A percentile compares a stretch with the other conserved stretches of the same genome.
Conservation (phyloP, 441 rosid genomes). For the Heliophila coronopifolia region DNA sequence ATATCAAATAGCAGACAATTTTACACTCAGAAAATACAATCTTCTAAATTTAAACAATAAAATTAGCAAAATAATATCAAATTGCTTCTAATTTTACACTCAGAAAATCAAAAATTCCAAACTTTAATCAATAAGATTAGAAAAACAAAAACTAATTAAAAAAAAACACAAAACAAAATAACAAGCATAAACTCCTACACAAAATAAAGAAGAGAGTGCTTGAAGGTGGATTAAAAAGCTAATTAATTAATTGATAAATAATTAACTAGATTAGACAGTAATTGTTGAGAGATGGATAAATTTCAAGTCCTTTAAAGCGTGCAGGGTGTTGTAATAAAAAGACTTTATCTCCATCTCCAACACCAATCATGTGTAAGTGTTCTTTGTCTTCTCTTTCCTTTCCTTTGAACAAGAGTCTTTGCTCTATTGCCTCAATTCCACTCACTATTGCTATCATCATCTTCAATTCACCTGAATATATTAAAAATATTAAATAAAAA, state of each 20-base stretch:
- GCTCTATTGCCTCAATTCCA: constrained; percentile 68
- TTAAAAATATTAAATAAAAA: not conserved
- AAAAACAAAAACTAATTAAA: no score
- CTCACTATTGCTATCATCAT: constrained; percentile 55
- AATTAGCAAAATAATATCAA: no score
- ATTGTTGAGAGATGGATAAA: constrained; percentile 37
- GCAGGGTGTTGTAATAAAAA: constrained; percentile 77
- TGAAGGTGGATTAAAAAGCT: constrained; percentile 11
- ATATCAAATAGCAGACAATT: no score
- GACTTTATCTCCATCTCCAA: constrained; percentile 73
- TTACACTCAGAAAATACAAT: no score
- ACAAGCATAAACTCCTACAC: not conserved
- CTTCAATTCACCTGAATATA: constrained; percentile 60
- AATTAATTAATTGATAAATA: not conserved
- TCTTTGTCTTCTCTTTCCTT: constrained; percentile 82
- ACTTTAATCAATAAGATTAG: no score
- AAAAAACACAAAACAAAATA: no score
- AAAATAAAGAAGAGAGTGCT: not conserved
- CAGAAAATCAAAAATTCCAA: no score
- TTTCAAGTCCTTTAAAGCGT: constrained; percentile 63
- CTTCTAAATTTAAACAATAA: no score
- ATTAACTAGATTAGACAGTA: constrained; percentile 10
- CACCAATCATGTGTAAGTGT: constrained; percentile 85
- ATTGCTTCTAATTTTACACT: no score
- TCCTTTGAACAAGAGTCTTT: constrained; percentile 74